Base-by-base conservation (phyloP, 1,284 basidiomycete species). In the Ganoderma resinaceum region DNA sequence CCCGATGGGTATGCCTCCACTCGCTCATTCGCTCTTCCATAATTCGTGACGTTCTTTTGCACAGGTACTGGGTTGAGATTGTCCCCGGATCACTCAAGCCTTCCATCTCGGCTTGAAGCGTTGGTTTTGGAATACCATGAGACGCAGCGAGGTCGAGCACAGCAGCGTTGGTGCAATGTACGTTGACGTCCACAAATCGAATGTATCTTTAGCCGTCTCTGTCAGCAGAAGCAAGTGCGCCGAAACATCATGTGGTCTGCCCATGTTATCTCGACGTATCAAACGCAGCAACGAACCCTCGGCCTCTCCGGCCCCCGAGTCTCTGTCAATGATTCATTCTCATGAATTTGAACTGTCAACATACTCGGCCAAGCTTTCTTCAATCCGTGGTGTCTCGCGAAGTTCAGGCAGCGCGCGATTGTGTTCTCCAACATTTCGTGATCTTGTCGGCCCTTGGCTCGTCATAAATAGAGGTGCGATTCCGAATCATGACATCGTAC, bases 1-100 rank as follows among this genome's bases (percentile, higher is more conserved):
- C 95, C 95, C 33, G 94, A 95, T 82, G 72, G 72, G 71, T 73
- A 16, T 61, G 69, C 64, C 52, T 26, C n/a, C n/a, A n/a, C n/a
- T n/a, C n/a, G 38, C 20, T 11, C 46, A 16, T 26, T 7, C 23
- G 0, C 3, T 12, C 1, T 20, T 62, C 53, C 60, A 26, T 23
- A 4, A 11, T 11, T 14, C 23, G 8, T 35, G 14, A 26, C 11
- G 11, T 59, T 59, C 63, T 62, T 31, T 26, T 1, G 7, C n/a
- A 5, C 58, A 75, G 74, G 62, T 74, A 74, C 71, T 76, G 74
- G 74, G 63, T 76, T 35, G 74, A 74, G 68, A 59, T 76, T 64
- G 52, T 76, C 61, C 72, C 72, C 35, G 57, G 49, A 55, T 57
- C 64, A 12, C 68, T 60, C 68, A 66, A 65, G 61, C 61, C 67